Base-by-base conservation (phyloP, 192 early-diverging fungal species). In the Linnemannia hyalina region DNA sequence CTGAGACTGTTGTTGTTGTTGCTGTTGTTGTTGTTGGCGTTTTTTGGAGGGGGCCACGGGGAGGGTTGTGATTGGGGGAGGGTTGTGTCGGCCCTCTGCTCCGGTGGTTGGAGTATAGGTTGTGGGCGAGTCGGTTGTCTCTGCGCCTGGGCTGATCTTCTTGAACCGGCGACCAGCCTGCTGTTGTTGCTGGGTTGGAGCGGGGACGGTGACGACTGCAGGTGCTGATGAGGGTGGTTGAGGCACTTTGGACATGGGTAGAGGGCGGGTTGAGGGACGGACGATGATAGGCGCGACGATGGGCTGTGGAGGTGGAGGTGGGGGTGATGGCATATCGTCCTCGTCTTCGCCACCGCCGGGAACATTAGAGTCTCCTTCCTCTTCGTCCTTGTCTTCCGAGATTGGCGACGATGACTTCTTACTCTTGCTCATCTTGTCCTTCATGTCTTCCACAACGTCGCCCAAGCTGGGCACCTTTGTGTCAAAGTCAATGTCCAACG, bases 61-160 rank as follows among this genome's bases (percentile, higher is more conserved):
- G 8, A 32, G 26, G 13, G 60, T 65, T 65, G 60, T 65, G 29
- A 65, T 65, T 6, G 60, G 60, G 11, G 60, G 60, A 13, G 60
- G 60, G 29, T 65, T 65, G 60, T 65, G 32, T 32, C 60, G 60
- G 11, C 29, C 60, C 3, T 26, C 60, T 15, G 60, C 29, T 1
- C 60, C 60, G 9, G 60, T 65, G 60, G 60, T 65, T 15, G 60
- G 60, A 26, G 29, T 65, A 10, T 65, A 65, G 26, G 60, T 65
- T 65, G 60, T 65, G 29, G 60, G 60, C 26, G 60, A 65, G 29
- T 65, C 60, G 60, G 60, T 60, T n/a, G 55, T 60, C n/a, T 60
- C 55, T 60, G 55, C 55, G n/a, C 23, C 55, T 10, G 55, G 55
- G 7, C 55, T 60, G 55, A 60, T 26, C 10, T 9, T 60, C 55